Evolutionary conservation across 2,329 filamentous ascomycete genomes (phyloP), one percentile per base, ranked within the genome.

Genomic region (Capronia epimyces): DNA sequence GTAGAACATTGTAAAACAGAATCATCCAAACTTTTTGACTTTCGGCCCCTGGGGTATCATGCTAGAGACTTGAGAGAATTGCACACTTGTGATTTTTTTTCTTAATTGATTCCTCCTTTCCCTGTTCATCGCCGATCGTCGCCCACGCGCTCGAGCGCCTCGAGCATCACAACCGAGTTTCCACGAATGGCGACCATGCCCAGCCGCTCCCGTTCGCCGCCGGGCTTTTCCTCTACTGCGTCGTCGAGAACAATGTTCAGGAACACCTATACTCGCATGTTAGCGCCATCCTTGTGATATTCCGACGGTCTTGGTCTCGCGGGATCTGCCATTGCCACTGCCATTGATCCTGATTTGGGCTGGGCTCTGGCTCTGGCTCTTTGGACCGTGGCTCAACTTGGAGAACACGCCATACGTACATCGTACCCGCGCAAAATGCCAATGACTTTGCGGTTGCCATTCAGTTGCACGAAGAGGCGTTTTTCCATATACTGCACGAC

Each of bases 211-310:
- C 95, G 96, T 74, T 95, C 89, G 53, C 89, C 89, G 56, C 87
- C 87, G 16, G 86, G 79, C 71, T 94, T 95, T 76, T 96, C 90
- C 70, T 98, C 93, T 41, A 95, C 83, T 16, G 93, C 91, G 63
- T 98, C 93, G 69, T 98, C 94, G 20, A 98, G 81, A 37, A 98
- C 93, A 66, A 98, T 89, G 74, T 98, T 98, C 66, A 98, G 77
- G 75, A 97, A 98, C 57, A 97, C 90, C 91, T 96, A 21, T 29
- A 37, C 2, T 49, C 32, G 5, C 36, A n/a, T 8, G 24, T 25
- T 50, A 22, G 8, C 39, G 21, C 29, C 32, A 10, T 13, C 34
- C 21, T 3, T 24, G 15, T 13, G 16, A 20, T 5, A 27, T 27
- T 37, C 31, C 20, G 3, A 7, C 41, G 24, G 20, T 22, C 16